Base-by-base conservation (phyloP, 2,329 filamentous ascomycete genomes). In the Trichoderma endophyticum region DNA sequence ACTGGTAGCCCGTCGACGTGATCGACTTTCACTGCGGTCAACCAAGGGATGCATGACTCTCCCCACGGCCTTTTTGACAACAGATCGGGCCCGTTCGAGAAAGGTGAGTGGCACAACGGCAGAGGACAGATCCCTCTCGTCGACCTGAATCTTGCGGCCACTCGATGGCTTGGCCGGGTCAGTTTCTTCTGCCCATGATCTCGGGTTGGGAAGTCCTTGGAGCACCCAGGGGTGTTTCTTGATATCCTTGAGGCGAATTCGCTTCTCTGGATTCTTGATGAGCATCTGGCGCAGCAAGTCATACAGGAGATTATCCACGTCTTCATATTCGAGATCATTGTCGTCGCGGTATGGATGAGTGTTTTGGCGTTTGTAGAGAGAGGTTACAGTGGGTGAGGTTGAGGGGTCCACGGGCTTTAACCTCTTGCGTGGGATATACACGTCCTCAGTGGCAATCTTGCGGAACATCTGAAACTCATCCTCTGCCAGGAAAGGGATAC, bases 161-260 rank as follows among this genome's bases (percentile, higher is more conserved):
- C 93, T 89, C 36, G 90, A 91, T 73, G 91, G 91, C 43, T 91
- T 88, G 48, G 90, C 91, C 2, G 95, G 94, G 77, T 98, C 95
- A 1, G 95, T 97, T 74, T 97, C 94, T 76, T 97, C 94, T n/a
- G 98, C 89, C 96, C 96, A 99, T 11, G 87, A 86, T 36, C 89
- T 84, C 48, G 91, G 88, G 76, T 97, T 91, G 39, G 89, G 84
- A 60, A 98, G 88, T 74, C 92, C 94, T 72, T 91, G 86, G 1
- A 95, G 86, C 18, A 98, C 92, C 96, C 96, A 99, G 6, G 92
- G 91, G 79, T 99, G 96, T 73, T 93, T 91, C 81, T 98, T 98
- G 77, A 98, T 95, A 77, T 98, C 95, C 73, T 91, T 90, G 66
- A 99, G 85, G 8, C 93, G 92, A 77, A 99, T 98, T 51, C 96